Base-by-base conservation (phyloP, 805 yeast genomes). In the Cyberlindnera veronae region DNA sequence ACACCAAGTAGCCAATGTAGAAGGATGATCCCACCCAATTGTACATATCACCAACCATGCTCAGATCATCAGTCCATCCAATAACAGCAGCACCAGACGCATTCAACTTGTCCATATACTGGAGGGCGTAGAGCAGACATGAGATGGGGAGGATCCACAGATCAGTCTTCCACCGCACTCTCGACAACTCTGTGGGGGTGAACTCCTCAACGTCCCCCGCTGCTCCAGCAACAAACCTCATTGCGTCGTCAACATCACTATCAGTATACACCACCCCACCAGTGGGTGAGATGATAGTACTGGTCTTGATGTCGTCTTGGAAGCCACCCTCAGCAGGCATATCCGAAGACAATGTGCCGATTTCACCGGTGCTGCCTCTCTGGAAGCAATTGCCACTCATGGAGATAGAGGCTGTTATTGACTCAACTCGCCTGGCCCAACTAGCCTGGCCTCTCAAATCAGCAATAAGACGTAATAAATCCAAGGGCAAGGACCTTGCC, bases 1-100 rank as follows among this genome's bases (percentile, higher is more conserved):
- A 80, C 3, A 63, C 66, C 36, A 82, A 57, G 53, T 81, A 83
- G 3, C 89, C 90, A 29, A 83, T 57, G 53, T 78, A 79, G 47
- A 78, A 79, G 7, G 77, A 67, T 1, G 80, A 67, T 11, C 82
- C 76, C 13, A 72, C 61, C 79, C 83, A 75, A 35, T 75, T 57
- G 52, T 75, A 71, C 55, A 67, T 56, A 22, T 48, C 57, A 31
- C 70, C 75, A 39, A 48, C 46, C 76, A 76, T 75, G 41, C 62
- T 61, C 48, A 68, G 58, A 44, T 68, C 81, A 9, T 53, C 58
- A 43, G 63, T 60, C 34, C 72, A 60, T 34, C 77, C 81, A 69
- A 72, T 65, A 26, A 77, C 69, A 6, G 80, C 68, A 2, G 80
- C 77, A 32, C 69, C 63, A 34, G 40, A 35, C 23, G 33, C 39